phyloP scores from a whole-genome alignment of 2,329 filamentous ascomycete genomes.

The Neofusicoccum umdonicola region DNA sequence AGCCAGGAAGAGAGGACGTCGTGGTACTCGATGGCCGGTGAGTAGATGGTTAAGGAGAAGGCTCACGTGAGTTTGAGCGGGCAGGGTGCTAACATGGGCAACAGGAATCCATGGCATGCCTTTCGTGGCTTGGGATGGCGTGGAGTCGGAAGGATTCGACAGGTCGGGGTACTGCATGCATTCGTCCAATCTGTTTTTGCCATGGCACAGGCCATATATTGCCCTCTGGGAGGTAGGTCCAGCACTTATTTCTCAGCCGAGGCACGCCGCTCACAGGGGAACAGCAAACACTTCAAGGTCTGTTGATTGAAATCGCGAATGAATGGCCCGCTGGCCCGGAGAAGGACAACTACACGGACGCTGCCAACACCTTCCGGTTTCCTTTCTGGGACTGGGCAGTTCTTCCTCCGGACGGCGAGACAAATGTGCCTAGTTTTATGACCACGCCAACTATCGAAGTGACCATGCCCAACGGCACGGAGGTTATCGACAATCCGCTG shows the following conservation, averaged over 20 bases:
- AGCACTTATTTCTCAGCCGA: neutral
- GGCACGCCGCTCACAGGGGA: neutral
- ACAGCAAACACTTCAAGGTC: conserved; percentile 43
- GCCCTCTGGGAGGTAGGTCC: conserved; percentile 55
- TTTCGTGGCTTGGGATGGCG: conserved; percentile 57
- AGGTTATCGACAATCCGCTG: conserved; percentile 45
- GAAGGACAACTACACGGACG: conserved; percentile 39
- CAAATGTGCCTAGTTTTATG: conserved; percentile 28
- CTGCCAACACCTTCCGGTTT: conserved; percentile 41
- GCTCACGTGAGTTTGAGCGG: neutral
- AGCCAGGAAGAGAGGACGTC: conserved; percentile 65
- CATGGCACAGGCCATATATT: conserved; percentile 83
- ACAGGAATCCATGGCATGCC: conserved; percentile 79
- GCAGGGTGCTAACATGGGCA: neutral
- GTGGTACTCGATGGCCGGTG: conserved; percentile 76
- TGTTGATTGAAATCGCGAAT: conserved; percentile 41
- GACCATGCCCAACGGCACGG: conserved; percentile 40
- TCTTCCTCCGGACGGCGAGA: conserved; percentile 29
- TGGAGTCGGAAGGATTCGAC: conserved; percentile 49
- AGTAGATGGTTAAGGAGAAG: conserved; percentile 22
- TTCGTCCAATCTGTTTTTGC: conserved; percentile 69
- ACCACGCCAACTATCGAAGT: conserved; percentile 43
- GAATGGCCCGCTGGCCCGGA: conserved; percentile 39
- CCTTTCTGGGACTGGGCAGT: conserved; percentile 52
- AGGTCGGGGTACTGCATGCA: conserved; percentile 74